These are phyloP conservation scores for Kodamaea fungicola DNA, from an alignment of 1,139 yeast genomes.

Conservation along the genomic window DNA sequence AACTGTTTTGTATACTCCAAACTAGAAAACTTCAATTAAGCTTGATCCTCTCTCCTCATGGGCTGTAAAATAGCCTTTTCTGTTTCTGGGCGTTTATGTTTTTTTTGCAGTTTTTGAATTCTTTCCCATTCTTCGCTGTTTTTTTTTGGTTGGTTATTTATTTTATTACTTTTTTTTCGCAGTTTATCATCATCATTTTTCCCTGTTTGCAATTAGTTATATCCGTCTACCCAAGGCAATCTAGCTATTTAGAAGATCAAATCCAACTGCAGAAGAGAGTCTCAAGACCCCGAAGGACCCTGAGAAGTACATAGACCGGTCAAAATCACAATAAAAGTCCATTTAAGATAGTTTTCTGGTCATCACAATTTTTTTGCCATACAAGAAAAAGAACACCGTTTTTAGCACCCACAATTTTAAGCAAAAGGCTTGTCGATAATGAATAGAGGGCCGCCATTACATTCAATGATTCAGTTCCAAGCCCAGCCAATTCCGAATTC, in stretches of 20 bases:
- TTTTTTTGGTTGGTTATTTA: not conserved
- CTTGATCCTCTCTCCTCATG: too few relatives aligned
- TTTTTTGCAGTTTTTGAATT: not conserved
- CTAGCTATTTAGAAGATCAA: too few relatives aligned
- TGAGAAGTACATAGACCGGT: too few relatives aligned
- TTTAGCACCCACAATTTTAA: constrained; percentile 5
- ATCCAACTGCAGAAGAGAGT: too few relatives aligned
- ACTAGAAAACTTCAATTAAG: too few relatives aligned
- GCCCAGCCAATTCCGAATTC: too few relatives aligned
- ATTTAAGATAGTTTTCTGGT: too few relatives aligned
- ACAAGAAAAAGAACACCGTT: constrained; percentile 2
- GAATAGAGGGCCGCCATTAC: constrained; percentile 14
- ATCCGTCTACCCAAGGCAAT: too few relatives aligned
- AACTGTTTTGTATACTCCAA: too few relatives aligned
- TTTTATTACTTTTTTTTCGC: not conserved
- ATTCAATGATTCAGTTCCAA: constrained; percentile 12
- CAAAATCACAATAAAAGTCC: too few relatives aligned
- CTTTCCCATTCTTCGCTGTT: not conserved
- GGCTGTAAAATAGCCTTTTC: too few relatives aligned
- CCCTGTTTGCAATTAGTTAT: not conserved
- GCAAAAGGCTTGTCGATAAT: constrained; percentile 6
- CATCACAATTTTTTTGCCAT: not conserved
- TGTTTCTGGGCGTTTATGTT: not conserved
- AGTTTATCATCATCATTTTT: not conserved
- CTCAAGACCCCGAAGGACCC: too few relatives aligned